phyloP scores from a whole-genome alignment of 2,329 filamentous ascomycete genomes.

The Scedosporium boydii region DNA sequence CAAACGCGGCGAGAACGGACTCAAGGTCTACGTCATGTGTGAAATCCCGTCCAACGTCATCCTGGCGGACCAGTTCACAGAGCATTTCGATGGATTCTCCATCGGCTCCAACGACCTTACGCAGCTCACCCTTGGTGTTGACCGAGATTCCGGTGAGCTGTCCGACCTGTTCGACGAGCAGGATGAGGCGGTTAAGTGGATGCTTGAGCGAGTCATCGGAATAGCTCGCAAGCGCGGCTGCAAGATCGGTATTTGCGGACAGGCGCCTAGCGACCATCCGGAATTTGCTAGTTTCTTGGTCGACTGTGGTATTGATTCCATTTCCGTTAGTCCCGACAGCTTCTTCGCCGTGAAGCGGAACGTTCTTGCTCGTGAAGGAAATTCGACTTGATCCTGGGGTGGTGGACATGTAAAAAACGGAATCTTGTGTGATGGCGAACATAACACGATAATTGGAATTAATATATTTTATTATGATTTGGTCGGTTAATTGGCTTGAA shows the following conservation, averaged over 20 bases:
- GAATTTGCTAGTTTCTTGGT: slow-evolving; percentile 26
- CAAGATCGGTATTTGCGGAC: slow-evolving; percentile 28
- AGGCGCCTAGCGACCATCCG: slow-evolving; percentile 29
- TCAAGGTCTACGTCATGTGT: slow-evolving; percentile 30
- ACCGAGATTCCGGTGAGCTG: slow-evolving; percentile 26
- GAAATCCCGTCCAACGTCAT: slow-evolving; percentile 31
- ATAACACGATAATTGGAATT: too few species aligned
- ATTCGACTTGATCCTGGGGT: too few species aligned
- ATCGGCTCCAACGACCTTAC: slow-evolving; percentile 31
- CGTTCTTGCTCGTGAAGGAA: slow-evolving; percentile 15
- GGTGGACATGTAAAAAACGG: too few species aligned
- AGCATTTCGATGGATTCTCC: slow-evolving; percentile 30
- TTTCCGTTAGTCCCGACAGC: slow-evolving; percentile 29
- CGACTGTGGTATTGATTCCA: slow-evolving; percentile 24
- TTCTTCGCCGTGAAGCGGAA: slow-evolving; percentile 25
- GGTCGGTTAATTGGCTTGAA: too few species aligned
- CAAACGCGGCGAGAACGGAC: slow-evolving; percentile 22
- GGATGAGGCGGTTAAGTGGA: slow-evolving; percentile 28
- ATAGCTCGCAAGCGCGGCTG: slow-evolving; percentile 19
- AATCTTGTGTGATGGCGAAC: too few species aligned
- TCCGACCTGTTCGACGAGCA: slow-evolving; percentile 27
- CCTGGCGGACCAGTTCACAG: slow-evolving; percentile 22
- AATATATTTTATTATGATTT: too few species aligned
- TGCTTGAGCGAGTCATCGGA: slow-evolving; percentile 23
- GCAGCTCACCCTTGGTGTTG: slow-evolving; percentile 27